Base-by-base conservation (phyloP, 345 rosid genomes). In the Corchorus capsularis region DNA sequence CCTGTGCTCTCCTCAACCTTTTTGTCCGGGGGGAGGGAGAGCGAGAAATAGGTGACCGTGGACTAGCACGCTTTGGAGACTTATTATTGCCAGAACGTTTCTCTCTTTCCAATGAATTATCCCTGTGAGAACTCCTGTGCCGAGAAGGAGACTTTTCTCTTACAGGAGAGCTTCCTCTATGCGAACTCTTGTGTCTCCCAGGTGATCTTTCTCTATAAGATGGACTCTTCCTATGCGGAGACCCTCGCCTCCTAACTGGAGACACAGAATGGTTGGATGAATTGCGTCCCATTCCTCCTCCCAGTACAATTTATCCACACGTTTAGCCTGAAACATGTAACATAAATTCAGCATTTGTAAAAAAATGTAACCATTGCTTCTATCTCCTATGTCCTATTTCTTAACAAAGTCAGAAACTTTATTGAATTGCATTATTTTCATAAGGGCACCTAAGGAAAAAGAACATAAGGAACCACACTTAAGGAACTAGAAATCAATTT, bases 11-110 rank as follows among this genome's bases (percentile, higher is more conserved):
- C 80, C 84, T 86, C 79, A 93, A 49, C 59, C 91, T 86, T 82
- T 87, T 91, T 2, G 92, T 86, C 41, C 84, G 85, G 0, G 92
- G 97, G 67, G 98, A 92, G 74, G 94, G 96, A 74, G 97, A 95
- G 64, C 79, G 81, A 16, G 90, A 83, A 54, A 68, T 73, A 50
- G 82, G 85, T 49, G 79, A 75, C 20, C 27, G n/a, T 0, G 87
- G 79, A 62, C 72, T 82, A 5, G 75, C 69, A 63, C 41, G 85
- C 32, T 63, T 79, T 10, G 92, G 86, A 81, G 90, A 84, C 77
- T 78, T 83, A 22, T 79, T 46, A 56, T 16, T 86, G 61, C 61
- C 63, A 0, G 86, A 76, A 76, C 73, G 79, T 46, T 77, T 86
- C 55, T 79, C 89, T 54, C 78, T 85, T 47, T 63, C 79, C 0